phyloP scores from a whole-genome alignment of 2,329 filamentous ascomycete genomes.

The Microsporum ferrugineum region DNA sequence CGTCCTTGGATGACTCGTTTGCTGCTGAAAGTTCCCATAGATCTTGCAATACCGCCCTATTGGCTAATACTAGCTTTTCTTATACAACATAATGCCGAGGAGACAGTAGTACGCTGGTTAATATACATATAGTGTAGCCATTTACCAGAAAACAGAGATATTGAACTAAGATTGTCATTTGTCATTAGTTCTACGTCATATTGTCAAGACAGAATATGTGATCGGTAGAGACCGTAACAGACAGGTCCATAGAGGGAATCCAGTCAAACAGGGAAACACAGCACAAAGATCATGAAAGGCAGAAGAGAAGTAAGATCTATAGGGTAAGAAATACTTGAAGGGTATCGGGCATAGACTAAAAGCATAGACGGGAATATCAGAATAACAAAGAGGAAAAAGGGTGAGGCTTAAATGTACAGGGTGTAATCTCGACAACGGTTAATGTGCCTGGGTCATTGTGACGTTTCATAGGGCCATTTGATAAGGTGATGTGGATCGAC shows the following conservation, averaged over 20 bases:
- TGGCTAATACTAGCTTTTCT: background rate
- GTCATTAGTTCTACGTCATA: background rate
- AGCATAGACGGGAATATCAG: background rate
- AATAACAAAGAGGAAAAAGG: background rate
- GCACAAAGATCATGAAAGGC: background rate
- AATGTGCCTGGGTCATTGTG: background rate
- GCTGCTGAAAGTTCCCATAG: background rate
- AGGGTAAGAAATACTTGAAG: background rate
- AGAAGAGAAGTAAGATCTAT: background rate
- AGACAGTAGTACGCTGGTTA: background rate
- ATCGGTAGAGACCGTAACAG: background rate
- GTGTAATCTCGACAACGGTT: background rate
- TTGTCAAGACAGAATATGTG: background rate
- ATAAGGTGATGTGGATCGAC: background rate
- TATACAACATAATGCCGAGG: background rate
- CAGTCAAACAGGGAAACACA: background rate
- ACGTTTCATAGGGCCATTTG: background rate
- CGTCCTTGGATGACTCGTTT: background rate
- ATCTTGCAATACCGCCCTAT: background rate
- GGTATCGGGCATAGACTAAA: background rate
- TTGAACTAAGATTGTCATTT: background rate
- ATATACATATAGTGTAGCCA: background rate
- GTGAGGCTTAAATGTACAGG: background rate
- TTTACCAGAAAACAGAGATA: background rate
- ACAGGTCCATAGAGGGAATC: background rate